These are phyloP conservation scores for Calonectria leucothoes DNA, from an alignment of 2,329 filamentous ascomycete genomes.

Conservation along the genomic window DNA sequence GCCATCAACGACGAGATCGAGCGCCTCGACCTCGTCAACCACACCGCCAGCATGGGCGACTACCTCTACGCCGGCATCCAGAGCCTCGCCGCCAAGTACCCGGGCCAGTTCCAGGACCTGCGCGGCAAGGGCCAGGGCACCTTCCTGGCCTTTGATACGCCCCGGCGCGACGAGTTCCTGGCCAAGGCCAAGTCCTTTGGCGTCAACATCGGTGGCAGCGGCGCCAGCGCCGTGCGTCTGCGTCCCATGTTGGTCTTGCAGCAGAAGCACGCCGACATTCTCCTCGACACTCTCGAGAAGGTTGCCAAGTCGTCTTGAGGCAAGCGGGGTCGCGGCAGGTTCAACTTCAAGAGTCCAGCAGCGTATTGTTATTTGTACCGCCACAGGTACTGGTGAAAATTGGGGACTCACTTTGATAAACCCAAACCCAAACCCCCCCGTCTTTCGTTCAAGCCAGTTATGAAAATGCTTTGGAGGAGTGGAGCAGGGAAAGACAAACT, in stretches of 20 bases:
- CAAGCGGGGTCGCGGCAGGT: no score
- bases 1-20: constrained; percentile 87
- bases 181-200: constrained; percentile 82
- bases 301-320: constrained; percentile 62
- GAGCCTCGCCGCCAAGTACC: constrained; percentile 75
- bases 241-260: constrained; percentile 94
- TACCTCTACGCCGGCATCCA: constrained; percentile 82
- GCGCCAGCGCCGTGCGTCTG: constrained; percentile 79
- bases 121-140: constrained; percentile 90
- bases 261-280: constrained; percentile 88
- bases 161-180: constrained; percentile 82
- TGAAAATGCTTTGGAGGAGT: neutral
- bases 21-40: constrained; percentile 78
- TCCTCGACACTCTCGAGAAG: constrained; percentile 84
- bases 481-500: neutral
- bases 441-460: neutral
- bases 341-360: neutral
- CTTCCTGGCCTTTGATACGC: constrained; percentile 92
- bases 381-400: neutral
- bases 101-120: constrained; percentile 83
- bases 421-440: no score
- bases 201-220: constrained; percentile 89
- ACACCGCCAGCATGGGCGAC: constrained; percentile 82
- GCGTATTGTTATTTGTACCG: neutral
- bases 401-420: neutral